Evolutionary conservation across 2,329 filamentous ascomycete species (phyloP), one percentile per base, ranked within the genome.

Genomic region (Alternaria postmessia): DNA sequence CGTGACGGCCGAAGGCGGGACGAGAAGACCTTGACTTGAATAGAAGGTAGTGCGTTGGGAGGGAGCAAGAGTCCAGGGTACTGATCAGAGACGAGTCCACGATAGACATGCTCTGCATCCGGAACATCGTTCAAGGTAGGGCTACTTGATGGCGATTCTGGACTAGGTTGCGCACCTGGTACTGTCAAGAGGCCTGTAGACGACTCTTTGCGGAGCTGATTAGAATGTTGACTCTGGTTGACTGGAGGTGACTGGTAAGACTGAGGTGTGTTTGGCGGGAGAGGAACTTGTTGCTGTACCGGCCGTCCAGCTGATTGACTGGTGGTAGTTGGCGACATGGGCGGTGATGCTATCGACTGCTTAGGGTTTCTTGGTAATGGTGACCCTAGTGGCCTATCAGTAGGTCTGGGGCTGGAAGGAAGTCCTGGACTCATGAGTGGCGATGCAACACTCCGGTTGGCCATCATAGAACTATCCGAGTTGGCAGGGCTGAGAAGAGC

Each of bases 1-100:
- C 94, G 86, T 0, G 94, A 97, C 14, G 94, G 95, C 74, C 92
- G 93, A 83, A 99, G 89, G n/a, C 95, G 89, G 22, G 95, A 98
- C 5, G 95, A 98, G 4, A 93, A 92, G 4, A 97, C 94, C 75
- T 87, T 92, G 48, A 97, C 89, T 64, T 91, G 87, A 57, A 99
- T 90, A 1, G 92, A 92, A 4, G 92, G 91, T 7, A 99, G 83
- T 6, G 94, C 93, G 75, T 96, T 96, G 0, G 95, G 94, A 9
- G 93, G 89, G 2, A 99, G 83, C 22, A 98, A 81, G 7, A 98
- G 84, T 63, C 92, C 91, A 1, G 94, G 93, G 74, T 93, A 94
- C 66, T 96, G 91, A 0, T 97, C 93, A 0, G 91, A 93, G 5
- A 93, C 85, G 22, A 97, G 85, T 1, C 93, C 93, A 69, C 85